Evolutionary conservation across 768 basidiomycete genomes (phyloP), one percentile per base, ranked within the genome.

Genomic region (Mycena crocata): DNA sequence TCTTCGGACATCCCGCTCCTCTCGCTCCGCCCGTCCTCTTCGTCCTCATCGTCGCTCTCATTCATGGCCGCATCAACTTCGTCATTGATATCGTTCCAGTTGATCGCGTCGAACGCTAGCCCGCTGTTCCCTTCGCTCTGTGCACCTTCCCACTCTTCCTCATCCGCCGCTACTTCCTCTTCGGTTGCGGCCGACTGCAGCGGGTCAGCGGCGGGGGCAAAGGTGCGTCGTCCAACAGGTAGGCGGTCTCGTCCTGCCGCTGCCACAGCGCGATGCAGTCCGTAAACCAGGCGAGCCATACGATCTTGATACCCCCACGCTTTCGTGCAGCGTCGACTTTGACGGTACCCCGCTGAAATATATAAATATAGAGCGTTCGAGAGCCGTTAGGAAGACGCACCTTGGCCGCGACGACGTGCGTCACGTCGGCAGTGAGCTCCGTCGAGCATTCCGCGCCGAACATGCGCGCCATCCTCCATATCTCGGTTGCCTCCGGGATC

Each of bases 331-430:
- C 82, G 74, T 95, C 91, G 1, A 97, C 95, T 80, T 99, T 99
- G 69, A 92, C 91, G 0, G 97, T 98, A 35, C 94, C 93, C 66
- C 89, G 89, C 94, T 96, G 66, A 21, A 61, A 35, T 34, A 62
- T 40, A 30, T 51, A 34, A 44, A 37, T 26, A 44, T 60, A 30
- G 70, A 54, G 34, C 57, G 40, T 61, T n/a, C 65, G 65, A 40
- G 58, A 58, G 50, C 58, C 5, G 24, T 26, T 44, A 40, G 44
- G 39, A 71, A 62, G 13, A 60, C 76, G 63, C 66, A 94, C 93
- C 85, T 95, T 94, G 12, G 91, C 93, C 24, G 95, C 93, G 24
- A 99, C 94, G 40, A 98, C 91, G 72, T 99, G 98, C 0, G 97
- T 99, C 24, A 93, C 86, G 2, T 85, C 80, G 30, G 76, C 77